These are phyloP conservation scores for Purpureocillium lavendulum DNA, from an alignment of 2,329 filamentous ascomycete species.

Conservation along the genomic window DNA sequence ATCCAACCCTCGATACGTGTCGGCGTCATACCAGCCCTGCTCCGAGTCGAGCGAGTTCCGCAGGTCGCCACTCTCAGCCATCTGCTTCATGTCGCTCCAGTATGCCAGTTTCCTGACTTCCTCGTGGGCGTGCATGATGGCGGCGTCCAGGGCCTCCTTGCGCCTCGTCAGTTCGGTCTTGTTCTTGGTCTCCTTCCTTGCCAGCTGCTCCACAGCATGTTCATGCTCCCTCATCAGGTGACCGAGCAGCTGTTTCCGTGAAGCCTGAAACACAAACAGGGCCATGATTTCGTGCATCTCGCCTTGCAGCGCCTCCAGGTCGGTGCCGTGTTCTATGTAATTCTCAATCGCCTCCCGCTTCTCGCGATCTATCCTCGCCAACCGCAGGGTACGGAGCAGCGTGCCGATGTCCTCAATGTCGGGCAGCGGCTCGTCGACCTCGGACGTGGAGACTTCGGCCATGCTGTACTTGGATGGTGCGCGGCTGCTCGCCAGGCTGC, in stretches of 20 bases:
- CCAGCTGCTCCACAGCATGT: conserved; percentile 27
- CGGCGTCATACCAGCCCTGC: conserved; percentile 25
- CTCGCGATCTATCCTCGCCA: conserved; percentile 76
- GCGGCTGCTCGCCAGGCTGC: conserved; percentile 24
- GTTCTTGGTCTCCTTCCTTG: conserved; percentile 29
- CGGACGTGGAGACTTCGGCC: conserved; percentile 25
- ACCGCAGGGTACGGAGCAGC: conserved; percentile 60
- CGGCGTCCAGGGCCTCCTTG: conserved; percentile 62
- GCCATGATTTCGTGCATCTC: conserved; percentile 81
- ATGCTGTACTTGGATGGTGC: conserved; percentile 27
- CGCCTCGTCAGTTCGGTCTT: conserved; percentile 27
- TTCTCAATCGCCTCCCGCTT: conserved; percentile 77
- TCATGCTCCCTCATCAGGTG: conserved; percentile 54
- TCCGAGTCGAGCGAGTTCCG: conserved; percentile 31
- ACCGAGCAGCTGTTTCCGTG: conserved; percentile 66
- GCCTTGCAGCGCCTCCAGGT: conserved; percentile 66
- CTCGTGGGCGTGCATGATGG: conserved; percentile 67
- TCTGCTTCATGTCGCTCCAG: conserved; percentile 75
- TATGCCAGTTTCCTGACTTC: conserved; percentile 77
- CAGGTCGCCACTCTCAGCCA: conserved; percentile 47
- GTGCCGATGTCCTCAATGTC: conserved; percentile 56
- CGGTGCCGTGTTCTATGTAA: conserved; percentile 72
- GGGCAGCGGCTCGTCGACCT: conserved; percentile 47
- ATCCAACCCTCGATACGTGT: conserved; percentile 43
- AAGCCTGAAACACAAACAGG: conserved; percentile 82